Evolutionary conservation across 2,329 filamentous ascomycete genomes (phyloP).

Genomic region (Aschersonia sp.): DNA sequence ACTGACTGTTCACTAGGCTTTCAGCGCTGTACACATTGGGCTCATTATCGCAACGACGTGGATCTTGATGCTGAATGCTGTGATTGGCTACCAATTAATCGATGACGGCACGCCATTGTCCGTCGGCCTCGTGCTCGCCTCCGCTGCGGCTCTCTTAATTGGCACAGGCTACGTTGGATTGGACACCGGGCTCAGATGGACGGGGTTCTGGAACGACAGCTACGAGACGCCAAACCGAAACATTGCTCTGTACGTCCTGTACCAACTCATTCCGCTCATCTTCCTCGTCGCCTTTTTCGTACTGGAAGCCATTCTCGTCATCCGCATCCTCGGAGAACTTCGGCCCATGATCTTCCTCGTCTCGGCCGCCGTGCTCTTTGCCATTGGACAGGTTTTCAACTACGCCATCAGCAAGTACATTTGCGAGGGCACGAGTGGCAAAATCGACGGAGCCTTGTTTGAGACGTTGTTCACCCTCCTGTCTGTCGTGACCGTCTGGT

Average conservation of each 20-base stretch:
- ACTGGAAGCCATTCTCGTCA: slow-evolving; percentile 69
- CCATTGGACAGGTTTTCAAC: slow-evolving; percentile 88
- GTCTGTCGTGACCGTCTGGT: slow-evolving; percentile 71
- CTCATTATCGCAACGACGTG: slow-evolving; percentile 78
- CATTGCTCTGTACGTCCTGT: slow-evolving; percentile 84
- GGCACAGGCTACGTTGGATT: slow-evolving; percentile 93
- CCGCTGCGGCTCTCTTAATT: slow-evolving; percentile 59
- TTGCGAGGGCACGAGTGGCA: slow-evolving; percentile 66
- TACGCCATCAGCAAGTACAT: slow-evolving; percentile 87
- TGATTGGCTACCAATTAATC: slow-evolving; percentile 84
- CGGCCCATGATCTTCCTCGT: slow-evolving; percentile 85
- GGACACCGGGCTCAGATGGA: slow-evolving; percentile 82
- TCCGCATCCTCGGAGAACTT: slow-evolving; percentile 73
- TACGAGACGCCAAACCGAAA: slow-evolving; percentile 47
- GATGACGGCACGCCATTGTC: slow-evolving; percentile 87
- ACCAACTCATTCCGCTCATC: slow-evolving; percentile 76
- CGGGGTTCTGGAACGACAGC: slow-evolving; percentile 57
- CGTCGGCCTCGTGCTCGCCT: slow-evolving; percentile 57
- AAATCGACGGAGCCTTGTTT: slow-evolving; percentile 87
- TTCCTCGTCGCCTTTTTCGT: slow-evolving; percentile 82
- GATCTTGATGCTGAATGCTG: slow-evolving; percentile 81
- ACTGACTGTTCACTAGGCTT: slow-evolving; percentile 40
- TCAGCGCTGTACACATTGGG: slow-evolving; percentile 80
- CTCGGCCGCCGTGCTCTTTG: slow-evolving; percentile 66
- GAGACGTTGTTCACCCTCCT: slow-evolving; percentile 84